A percentile compares a stretch with the other conserved stretches of the same genome.
Conservation (phyloP, 805 yeast genomes). For the Pichia exigua region DNA sequence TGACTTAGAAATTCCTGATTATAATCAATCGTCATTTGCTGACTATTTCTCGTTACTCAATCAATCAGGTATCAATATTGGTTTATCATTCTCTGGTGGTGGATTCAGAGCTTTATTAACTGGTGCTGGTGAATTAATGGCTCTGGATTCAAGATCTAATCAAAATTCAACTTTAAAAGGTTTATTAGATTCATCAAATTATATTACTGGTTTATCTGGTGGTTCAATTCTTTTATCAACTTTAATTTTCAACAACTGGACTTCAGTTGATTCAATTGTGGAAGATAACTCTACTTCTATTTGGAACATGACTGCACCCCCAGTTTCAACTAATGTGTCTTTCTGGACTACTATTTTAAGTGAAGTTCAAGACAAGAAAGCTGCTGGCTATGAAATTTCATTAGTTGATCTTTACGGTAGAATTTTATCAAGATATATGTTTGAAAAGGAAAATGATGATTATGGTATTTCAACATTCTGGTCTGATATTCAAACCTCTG, state of each 20-base stretch:
- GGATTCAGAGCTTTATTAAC: conserved; percentile 78
- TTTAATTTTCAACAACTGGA: conserved; percentile 60
- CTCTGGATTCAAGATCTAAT: conserved; percentile 65
- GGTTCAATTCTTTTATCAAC: conserved; percentile 72
- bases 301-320: conserved; percentile 60
- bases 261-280: conserved; percentile 51
- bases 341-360: conserved; percentile 40
- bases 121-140: conserved; percentile 79
- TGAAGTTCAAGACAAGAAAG: conserved; percentile 40
- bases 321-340: conserved; percentile 45
- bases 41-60: conserved; percentile 26
- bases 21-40: conserved; percentile 36
- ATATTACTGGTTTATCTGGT: conserved; percentile 70
- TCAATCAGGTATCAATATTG: conserved; percentile 37
- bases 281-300: conserved; percentile 29
- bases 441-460: conserved; percentile 49
- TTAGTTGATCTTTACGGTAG: conserved; percentile 71
- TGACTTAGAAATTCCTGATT: conserved; percentile 37
- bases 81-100: conserved; percentile 69
- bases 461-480: conserved; percentile 47
- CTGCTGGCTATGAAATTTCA: conserved; percentile 55
- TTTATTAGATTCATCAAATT: conserved; percentile 60
- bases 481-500: conserved; percentile 47
- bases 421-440: conserved; percentile 56
- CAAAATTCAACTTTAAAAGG: conserved; percentile 38